These are phyloP conservation scores for Ustilago lituana DNA, from an alignment of 1,284 basidiomycete genomes.

Conservation along the genomic window DNA sequence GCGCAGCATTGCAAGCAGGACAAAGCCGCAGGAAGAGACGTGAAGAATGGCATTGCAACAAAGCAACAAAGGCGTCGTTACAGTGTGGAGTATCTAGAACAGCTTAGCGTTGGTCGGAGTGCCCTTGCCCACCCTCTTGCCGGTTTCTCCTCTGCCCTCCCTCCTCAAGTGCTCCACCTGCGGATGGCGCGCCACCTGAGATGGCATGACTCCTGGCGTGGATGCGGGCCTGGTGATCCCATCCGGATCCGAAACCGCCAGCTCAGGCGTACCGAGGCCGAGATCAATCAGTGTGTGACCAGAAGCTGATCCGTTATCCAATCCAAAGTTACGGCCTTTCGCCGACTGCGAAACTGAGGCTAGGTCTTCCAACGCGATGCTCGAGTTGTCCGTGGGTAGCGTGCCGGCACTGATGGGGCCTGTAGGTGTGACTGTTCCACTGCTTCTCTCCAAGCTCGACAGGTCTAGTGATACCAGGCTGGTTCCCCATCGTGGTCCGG, in stretches of 20 bases:
- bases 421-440: constrained; percentile 31
- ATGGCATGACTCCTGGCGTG: constrained; percentile 35
- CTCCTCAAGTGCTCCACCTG: constrained; percentile 43
- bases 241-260: constrained; percentile 30
- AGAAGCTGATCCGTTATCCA: constrained; percentile 1
- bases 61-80: no score
- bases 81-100: no score
- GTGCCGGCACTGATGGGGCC: constrained; percentile 9
- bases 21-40: no score
- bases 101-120: constrained; percentile 43
- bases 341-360: constrained; percentile 4
- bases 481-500: constrained; percentile 25
- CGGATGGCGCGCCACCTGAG: constrained; percentile 38
- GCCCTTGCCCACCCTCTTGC: constrained; percentile 43
- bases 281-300: constrained; percentile 40
- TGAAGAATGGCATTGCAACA: constrained; percentile 16
- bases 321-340: constrained; percentile 36
- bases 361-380: constrained; percentile 29
- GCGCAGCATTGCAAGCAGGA: no score
- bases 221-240: constrained; percentile 38
- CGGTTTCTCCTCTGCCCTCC: constrained; percentile 35
- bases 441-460: constrained; percentile 21
- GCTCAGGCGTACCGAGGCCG: constrained; percentile 25
- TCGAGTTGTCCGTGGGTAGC: constrained; percentile 2
- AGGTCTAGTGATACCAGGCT: constrained; percentile 29